Conservation (phyloP, 1,284 basidiomycete genomes). For the Fomes fomentarius region DNA sequence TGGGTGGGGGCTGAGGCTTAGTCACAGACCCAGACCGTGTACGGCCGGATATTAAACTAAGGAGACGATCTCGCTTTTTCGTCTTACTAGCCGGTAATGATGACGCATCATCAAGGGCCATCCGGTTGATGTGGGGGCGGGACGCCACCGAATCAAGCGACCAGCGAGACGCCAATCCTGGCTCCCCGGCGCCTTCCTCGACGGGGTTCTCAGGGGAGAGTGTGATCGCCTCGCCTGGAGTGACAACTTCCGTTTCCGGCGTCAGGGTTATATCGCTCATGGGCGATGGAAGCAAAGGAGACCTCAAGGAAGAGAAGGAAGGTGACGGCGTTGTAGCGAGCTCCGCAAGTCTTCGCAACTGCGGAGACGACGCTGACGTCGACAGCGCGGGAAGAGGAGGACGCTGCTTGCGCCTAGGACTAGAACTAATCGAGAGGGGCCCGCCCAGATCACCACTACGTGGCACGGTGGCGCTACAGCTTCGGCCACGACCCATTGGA, state of each 20-base stretch:
- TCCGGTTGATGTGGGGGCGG: conserved; percentile 22
- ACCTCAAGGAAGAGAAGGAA: conserved; percentile 8
- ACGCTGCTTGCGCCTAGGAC: conserved; percentile 25
- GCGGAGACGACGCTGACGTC: conserved; percentile 34
- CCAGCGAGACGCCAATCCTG: conserved; percentile 34
- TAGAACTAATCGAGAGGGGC: conserved; percentile 13
- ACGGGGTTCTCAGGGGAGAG: conserved; percentile 12
- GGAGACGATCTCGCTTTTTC: conserved; percentile 32
- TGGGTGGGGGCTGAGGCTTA: conserved; percentile 26
- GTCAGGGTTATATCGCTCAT: conserved; percentile 16
- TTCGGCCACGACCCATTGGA: conserved; percentile 15
- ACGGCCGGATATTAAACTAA: conserved; percentile 35
- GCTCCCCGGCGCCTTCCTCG: conserved; percentile 15
- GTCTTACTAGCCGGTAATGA: conserved; percentile 26
- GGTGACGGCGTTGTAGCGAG: conserved; percentile 25
- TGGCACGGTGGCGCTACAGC: conserved; percentile 20
- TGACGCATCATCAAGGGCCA: conserved; percentile 18
- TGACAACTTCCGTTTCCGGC: conserved; percentile 11
- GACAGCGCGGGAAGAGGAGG: conserved; percentile 29
- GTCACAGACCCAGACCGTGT: conserved; percentile 32
- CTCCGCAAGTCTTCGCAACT: conserved; percentile 30
- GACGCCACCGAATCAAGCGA: conserved; percentile 35
- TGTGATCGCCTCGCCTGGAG: conserved; percentile 19
- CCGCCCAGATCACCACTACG: conserved; percentile 5
- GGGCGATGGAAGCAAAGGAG: conserved; percentile 19